Evolutionary conservation across 2,329 filamentous ascomycete species (phyloP), one percentile per base, ranked within the genome.

Genomic region (Magnaporthales sp.): DNA sequence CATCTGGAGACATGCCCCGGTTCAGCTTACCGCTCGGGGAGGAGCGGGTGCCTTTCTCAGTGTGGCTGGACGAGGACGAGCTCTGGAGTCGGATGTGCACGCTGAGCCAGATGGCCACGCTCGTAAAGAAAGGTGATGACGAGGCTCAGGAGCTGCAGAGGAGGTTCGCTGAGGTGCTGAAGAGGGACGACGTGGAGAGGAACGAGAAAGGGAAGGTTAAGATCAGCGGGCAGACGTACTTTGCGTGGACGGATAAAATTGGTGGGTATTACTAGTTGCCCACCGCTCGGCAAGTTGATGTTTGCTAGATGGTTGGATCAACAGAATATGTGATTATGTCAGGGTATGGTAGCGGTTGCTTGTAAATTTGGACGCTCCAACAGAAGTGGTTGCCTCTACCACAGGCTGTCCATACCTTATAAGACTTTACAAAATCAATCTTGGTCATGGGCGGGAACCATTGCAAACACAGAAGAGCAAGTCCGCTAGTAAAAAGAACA

Each of bases 51-150:
- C 77, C 80, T 62, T 90, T 87, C 80, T 84, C 82, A 26, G 81
- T 85, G 0, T 85, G 82, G 81, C 74, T 91, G 67, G 78, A 75
- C 30, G 81, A 83, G 67, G 84, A 90, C 64, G 83, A 80, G 66
- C 76, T 91, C 63, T 91, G 88, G 86, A 81, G 84, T 66, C 81
- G 90, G 46, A 81, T 89, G 68, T 80, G 80, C 63, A 92, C 89
- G 13, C 77, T 92, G 67, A 90, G 88, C 72, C 89, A 91, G 73
- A 84, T 92, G 68, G 83, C 86, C 4, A 80, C 88, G 65, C 6
- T 51, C 6, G 66, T 72, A 24, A 76, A 91, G 13, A 74, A 82
- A 62, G 84, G 81, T 1, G 78, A 82, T 66, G 84, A 81, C 1
- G 38, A 51, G 38, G 78, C 82, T 65, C 78, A 81, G 61, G 76